A percentile compares a stretch with the other conserved stretches of the same genome.
Evolutionary conservation across 1,284 basidiomycete species (phyloP).

Genomic region (Apiotrichum montevideense): DNA sequence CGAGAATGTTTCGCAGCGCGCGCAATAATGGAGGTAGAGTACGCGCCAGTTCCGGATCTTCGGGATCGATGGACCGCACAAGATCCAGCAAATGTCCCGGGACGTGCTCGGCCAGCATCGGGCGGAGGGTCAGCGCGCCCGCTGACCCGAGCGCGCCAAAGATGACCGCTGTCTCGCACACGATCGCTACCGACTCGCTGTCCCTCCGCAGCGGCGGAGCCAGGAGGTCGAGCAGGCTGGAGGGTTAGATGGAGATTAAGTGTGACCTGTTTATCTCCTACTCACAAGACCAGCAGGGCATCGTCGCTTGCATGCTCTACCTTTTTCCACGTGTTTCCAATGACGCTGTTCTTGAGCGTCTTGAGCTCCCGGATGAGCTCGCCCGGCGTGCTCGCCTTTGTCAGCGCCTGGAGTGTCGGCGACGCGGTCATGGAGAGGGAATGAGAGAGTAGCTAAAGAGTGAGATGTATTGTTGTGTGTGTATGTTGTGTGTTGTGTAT

Average conservation of each 20-base stretch:
- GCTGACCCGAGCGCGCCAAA: conserved; percentile 44
- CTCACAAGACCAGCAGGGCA: conserved; percentile 31
- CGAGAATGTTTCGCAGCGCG: conserved; percentile 38
- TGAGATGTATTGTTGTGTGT: no score
- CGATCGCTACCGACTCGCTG: conserved; percentile 18
- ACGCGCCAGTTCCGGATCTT: conserved; percentile 2
- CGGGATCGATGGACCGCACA: conserved; percentile 15
- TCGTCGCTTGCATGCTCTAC: conserved; percentile 40
- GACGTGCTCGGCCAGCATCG: conserved; percentile 24
- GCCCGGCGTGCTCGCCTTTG: not conserved
- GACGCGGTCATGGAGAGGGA: conserved; percentile 11
- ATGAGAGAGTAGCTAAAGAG: no score
- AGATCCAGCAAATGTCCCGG: conserved; percentile 27
- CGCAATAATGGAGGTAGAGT: conserved; percentile 30
- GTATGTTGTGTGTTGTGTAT: no score
- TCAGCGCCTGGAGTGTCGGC: conserved; percentile 10
- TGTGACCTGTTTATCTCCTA: not conserved
- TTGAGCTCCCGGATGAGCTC: conserved; percentile 34
- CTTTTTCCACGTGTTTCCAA: conserved; percentile 46
- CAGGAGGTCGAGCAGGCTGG: conserved; percentile 22
- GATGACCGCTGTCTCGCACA: conserved; percentile 43
- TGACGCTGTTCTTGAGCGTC: conserved; percentile 45
- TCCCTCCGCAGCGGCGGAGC: conserved; percentile 6
- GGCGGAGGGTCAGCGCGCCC: conserved; percentile 34
- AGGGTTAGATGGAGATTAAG: not conserved